These are phyloP conservation scores for Phytopythium kandeliae DNA, from an alignment of 352 stramenopile genomes.

Conservation along the genomic window DNA sequence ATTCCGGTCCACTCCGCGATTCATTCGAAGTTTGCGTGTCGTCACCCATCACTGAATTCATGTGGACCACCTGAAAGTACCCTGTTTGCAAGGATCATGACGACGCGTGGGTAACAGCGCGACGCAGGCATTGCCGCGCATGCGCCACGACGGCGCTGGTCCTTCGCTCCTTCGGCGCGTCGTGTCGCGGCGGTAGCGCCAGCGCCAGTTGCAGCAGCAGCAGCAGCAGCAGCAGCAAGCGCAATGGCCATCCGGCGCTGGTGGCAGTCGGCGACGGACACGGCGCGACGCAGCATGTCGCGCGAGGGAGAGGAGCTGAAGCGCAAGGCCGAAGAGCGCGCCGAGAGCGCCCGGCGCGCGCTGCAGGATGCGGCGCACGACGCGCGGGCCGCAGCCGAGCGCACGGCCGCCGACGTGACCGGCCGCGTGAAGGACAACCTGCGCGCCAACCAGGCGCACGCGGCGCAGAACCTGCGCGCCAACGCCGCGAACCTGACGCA, in stretches of 20 bases:
- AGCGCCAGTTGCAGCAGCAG: no score
- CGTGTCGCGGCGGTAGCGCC: no score
- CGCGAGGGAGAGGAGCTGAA: slow-evolving; percentile 24
- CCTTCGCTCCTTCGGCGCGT: no score
- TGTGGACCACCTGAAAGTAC: not conserved
- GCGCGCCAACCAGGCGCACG: slow-evolving; percentile 33
- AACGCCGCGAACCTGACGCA: slow-evolving; percentile 28
- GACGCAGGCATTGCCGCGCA: no score
- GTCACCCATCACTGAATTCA: slow-evolving; percentile 4
- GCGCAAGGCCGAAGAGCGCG: slow-evolving; percentile 12
- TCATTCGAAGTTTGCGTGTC: no score
- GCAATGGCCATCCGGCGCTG: not conserved
- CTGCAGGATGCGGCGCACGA: slow-evolving; percentile 18
- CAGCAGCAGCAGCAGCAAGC: not conserved
- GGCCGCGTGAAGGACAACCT: slow-evolving; percentile 35
- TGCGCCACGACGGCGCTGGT: no score
- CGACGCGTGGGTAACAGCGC: not conserved
- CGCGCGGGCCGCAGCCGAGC: slow-evolving; percentile 10
- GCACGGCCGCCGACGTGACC: slow-evolving; percentile 26
- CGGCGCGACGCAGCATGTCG: slow-evolving; percentile 1
- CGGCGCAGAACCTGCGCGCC: slow-evolving; percentile 33
- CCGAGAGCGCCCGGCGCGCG: slow-evolving; percentile 12
- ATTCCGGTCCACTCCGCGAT: not conserved
- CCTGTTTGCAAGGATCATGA: not conserved
- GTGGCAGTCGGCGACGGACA: slow-evolving; percentile 4